Base-by-base conservation (phyloP, 106 monocot genomes). In the Vanilla planifolia region DNA sequence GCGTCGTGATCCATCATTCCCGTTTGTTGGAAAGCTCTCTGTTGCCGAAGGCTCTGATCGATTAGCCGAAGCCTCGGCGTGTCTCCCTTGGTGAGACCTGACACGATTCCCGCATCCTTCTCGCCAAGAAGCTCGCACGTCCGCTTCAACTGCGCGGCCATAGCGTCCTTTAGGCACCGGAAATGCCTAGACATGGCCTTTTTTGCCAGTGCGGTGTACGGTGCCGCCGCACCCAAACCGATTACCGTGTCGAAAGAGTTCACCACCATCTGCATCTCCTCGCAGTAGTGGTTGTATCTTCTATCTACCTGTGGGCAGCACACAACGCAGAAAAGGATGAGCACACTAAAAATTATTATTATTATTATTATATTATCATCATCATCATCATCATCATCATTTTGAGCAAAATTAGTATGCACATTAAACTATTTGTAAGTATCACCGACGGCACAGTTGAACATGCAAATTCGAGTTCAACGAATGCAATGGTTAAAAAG, bases 101-200 rank as follows among this genome's bases (percentile, higher is more conserved):
- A 68, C 25, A 75, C 56, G 32, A 62, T 42, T 5, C 63, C 80
- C 1, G 75, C 75, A 16, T 96, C 96, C 56, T 91, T 91, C 44
- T 96, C 96, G 0, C 96, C 87, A 3, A 96, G 82, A 0, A 80
- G 52, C 67, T 96, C 90, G 61, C 91, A 87, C 0, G 84, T 77
- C 9, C 62, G 69, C 79, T 63, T 84, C 51, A 96, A 62, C 48
- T 96, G 96, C 8, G 66, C 69, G 1, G 52, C 60, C 15, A 96
- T 73, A 1, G 87, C 84, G 44, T 91, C 91, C 74, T 96, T 96
- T 15, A 96, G 79, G 79, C 96, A 91, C 59, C 91, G 78, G 76
- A 96, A 96, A 63, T 96, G 96, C 48, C 82, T 56, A 24, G 96
- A 96, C 96, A 96, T 96, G 5, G 96, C 96, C 80, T 85, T 90